These are phyloP conservation scores for Biscogniauxia sp. DNA, from an alignment of 2,329 filamentous ascomycete species.

Conservation along the genomic window DNA sequence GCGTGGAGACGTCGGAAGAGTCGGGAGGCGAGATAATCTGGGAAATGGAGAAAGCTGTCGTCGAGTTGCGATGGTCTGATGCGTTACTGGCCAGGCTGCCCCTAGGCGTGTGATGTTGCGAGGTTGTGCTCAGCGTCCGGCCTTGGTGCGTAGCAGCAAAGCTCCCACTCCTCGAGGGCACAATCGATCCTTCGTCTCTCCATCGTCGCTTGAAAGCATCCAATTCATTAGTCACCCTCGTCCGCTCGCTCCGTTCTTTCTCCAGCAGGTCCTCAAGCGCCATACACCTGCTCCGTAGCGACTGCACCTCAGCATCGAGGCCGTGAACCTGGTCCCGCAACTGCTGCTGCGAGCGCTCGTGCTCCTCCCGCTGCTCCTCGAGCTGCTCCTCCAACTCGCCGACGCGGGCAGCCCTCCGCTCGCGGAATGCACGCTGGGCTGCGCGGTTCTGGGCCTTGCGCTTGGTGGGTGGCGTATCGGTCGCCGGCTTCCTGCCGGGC, in stretches of 20 bases:
- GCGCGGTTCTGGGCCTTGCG: constrained; percentile 92
- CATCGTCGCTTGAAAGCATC: constrained; percentile 27
- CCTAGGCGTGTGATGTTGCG: constrained; percentile 28
- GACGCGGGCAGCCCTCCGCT: constrained; percentile 80
- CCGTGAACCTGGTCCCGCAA: constrained; percentile 54
- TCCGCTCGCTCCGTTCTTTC: constrained; percentile 51
- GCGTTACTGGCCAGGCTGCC: constrained; percentile 26
- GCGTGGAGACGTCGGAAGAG: constrained; percentile 24
- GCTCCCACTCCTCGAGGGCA: constrained; percentile 28
- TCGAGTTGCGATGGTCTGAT: constrained; percentile 30
- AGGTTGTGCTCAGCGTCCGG: constrained; percentile 19
- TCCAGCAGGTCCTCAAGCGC: constrained; percentile 63
- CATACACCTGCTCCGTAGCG: constrained; percentile 60
- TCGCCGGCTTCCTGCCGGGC: constrained; percentile 90
- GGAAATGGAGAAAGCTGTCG: constrained; percentile 52
- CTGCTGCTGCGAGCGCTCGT: constrained; percentile 57
- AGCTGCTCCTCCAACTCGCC: constrained; percentile 70
- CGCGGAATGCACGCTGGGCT: constrained; percentile 86
- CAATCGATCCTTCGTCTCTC: constrained; percentile 21
- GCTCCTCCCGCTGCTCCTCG: constrained; percentile 56
- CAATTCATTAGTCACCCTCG: constrained; percentile 32
- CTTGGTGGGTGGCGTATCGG: constrained; percentile 88
- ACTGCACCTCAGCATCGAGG: constrained; percentile 65
- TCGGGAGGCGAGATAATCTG: constrained; percentile 57
- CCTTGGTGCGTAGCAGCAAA: constrained; percentile 22